phyloP scores from a whole-genome alignment of 1,284 basidiomycete species.

The Rhizoctonia solani region DNA sequence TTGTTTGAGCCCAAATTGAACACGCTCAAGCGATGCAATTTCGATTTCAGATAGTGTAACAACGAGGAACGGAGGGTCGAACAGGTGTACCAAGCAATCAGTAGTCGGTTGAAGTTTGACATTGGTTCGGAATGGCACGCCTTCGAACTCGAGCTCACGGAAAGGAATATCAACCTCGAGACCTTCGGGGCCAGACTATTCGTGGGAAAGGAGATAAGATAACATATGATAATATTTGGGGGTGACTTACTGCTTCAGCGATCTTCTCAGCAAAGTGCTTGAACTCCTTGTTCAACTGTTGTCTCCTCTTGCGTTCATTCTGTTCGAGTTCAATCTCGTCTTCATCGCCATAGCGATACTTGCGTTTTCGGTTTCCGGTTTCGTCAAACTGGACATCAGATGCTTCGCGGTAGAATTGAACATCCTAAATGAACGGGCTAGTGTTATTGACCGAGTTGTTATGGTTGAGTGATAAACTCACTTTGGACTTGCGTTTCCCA shows the following conservation, averaged over 20 bases:
- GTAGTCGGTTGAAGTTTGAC: slow-evolving; percentile 95
- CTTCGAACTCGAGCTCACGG: slow-evolving; percentile 95
- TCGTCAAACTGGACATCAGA: slow-evolving; percentile 98
- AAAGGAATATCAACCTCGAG: slow-evolving; percentile 96
- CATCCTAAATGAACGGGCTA: slow-evolving; percentile 61
- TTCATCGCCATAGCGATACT: slow-evolving; percentile 96
- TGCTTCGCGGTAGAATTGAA: slow-evolving; percentile 98
- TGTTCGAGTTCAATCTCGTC: slow-evolving; percentile 99
- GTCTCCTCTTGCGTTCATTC: slow-evolving; percentile 88
- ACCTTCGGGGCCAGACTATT: slow-evolving; percentile 65
- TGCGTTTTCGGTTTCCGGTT: slow-evolving; percentile 97
- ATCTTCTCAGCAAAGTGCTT: slow-evolving; percentile 93
- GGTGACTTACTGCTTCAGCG: slow-evolving; percentile 73
- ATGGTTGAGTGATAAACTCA: slow-evolving; percentile 43
- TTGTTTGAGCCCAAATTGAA: slow-evolving; percentile 95
- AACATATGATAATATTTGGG: background rate
- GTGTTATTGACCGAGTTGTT: background rate
- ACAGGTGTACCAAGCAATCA: slow-evolving; percentile 94
- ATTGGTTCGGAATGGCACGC: slow-evolving; percentile 95
- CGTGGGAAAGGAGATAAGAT: background rate
- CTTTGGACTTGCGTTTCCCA: slow-evolving; percentile 96
- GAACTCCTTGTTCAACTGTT: slow-evolving; percentile 93
- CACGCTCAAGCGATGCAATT: slow-evolving; percentile 95
- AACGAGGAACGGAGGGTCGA: slow-evolving; percentile 95
- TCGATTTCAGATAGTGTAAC: slow-evolving; percentile 95